phyloP scores from a whole-genome alignment of 176 grass and related monocot species.

The Carex pumila region DNA sequence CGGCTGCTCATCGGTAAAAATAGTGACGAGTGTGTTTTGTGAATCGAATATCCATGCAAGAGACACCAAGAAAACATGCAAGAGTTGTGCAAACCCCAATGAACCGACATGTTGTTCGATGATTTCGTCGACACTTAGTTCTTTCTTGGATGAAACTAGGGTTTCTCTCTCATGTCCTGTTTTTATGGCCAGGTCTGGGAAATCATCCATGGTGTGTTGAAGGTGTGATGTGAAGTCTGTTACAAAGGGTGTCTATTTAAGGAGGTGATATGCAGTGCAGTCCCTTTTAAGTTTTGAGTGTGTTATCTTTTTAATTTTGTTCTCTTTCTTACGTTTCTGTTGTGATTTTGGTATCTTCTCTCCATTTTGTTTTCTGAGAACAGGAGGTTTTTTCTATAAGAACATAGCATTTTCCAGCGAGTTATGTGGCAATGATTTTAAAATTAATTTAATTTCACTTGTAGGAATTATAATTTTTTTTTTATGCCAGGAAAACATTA shows the following conservation, averaged over 20 bases:
- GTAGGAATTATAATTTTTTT: too few species aligned
- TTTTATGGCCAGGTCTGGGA: slow-evolving; percentile 18
- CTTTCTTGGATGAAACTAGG: slow-evolving; percentile 12
- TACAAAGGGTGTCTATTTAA: slow-evolving; percentile 11
- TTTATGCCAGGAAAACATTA: too few species aligned
- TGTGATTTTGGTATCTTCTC: not conserved
- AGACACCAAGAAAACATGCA: slow-evolving; percentile 47
- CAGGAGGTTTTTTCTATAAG: not conserved
- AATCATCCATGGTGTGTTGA: slow-evolving; percentile 26
- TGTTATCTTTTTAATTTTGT: not conserved
- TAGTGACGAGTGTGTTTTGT: slow-evolving; percentile 38
- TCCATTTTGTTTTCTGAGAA: not conserved
- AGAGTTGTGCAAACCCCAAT: slow-evolving; percentile 31
- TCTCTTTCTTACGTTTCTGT: not conserved
- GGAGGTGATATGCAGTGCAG: not conserved
- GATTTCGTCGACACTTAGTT: slow-evolving; percentile 37
- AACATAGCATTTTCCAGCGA: not conserved
- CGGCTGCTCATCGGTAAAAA: slow-evolving; percentile 37
- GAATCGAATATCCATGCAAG: slow-evolving; percentile 42
- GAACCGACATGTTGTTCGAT: slow-evolving; percentile 41
- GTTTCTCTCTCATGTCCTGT: not conserved
- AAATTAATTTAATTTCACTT: too few species aligned
- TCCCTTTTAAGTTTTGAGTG: not conserved
- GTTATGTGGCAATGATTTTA: too few species aligned
- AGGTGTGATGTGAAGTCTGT: slow-evolving; percentile 1